These are phyloP conservation scores for Aspergillus brunneoviolaceus DNA, from an alignment of 2,329 filamentous ascomycete species.

Conservation along the genomic window DNA sequence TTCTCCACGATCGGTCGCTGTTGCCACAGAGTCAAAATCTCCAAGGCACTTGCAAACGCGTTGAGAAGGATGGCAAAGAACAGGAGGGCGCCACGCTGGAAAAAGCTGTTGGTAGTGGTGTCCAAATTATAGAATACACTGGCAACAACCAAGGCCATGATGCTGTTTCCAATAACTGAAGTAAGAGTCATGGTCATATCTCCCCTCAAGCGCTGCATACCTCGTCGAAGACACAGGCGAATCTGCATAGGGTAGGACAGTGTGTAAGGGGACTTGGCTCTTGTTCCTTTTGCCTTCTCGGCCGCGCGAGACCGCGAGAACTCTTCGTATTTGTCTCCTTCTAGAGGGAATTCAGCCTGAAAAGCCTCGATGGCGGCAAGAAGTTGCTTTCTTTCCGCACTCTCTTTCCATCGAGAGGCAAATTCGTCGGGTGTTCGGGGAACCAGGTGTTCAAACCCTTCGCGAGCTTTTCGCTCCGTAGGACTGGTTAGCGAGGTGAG, in stretches of 20 bases:
- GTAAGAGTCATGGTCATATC: constrained; percentile 66
- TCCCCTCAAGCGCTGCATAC: constrained; percentile 69
- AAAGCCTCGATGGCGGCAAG: constrained; percentile 43
- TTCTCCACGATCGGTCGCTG: constrained; percentile 93
- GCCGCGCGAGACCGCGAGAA: constrained; percentile 41
- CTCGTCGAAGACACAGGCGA: constrained; percentile 74
- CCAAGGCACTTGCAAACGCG: constrained; percentile 72
- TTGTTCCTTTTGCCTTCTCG: constrained; percentile 45
- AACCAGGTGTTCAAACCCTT: constrained; percentile 61
- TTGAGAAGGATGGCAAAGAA: constrained; percentile 87
- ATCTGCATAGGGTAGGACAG: constrained; percentile 75
- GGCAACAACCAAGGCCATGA: constrained; percentile 72
- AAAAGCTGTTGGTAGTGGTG: constrained; percentile 68
- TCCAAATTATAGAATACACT: constrained; percentile 76
- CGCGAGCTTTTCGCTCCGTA: constrained; percentile 53
- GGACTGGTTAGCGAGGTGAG: constrained; percentile 68
- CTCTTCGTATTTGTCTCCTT: constrained; percentile 34
- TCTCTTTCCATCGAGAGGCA: constrained; percentile 54
- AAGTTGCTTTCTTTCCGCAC: constrained; percentile 45
- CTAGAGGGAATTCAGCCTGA: constrained; percentile 36
- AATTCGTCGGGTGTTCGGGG: constrained; percentile 71
- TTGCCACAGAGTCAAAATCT: constrained; percentile 80
- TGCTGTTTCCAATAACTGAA: constrained; percentile 64
- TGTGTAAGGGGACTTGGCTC: constrained; percentile 74
- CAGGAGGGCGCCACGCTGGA: constrained; percentile 70